phyloP scores from a whole-genome alignment of 768 basidiomycete genomes.

The Rhodotorula toruloides region DNA sequence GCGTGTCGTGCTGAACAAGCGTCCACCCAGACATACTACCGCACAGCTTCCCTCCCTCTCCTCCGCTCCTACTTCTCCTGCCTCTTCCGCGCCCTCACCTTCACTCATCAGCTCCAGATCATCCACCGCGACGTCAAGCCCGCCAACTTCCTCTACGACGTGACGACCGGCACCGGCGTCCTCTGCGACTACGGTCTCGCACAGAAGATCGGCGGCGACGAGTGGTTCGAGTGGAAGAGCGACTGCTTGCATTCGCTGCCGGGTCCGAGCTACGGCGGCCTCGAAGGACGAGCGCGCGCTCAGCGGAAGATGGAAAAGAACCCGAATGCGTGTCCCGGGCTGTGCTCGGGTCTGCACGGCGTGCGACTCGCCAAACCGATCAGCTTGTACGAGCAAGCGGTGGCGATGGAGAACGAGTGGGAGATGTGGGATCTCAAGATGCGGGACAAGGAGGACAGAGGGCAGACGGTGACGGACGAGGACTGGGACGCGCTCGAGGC shows the following conservation, averaged over 20 bases:
- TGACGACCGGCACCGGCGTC: constrained; percentile 71
- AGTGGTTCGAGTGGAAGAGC: constrained; percentile 43
- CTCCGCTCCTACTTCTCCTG: constrained; percentile 84
- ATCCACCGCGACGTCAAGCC: constrained; percentile 98
- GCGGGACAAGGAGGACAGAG: constrained; percentile 6
- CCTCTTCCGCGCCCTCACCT: constrained; percentile 80
- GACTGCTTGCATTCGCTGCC: constrained; percentile 73
- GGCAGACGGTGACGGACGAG: constrained; percentile 55
- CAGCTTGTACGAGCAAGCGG: constrained; percentile 28
- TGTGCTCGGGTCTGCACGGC: constrained; percentile 29
- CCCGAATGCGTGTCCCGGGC: constrained; percentile 1
- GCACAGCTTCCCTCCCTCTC: constrained; percentile 63
- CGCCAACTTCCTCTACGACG: constrained; percentile 92
- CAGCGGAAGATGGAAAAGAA: not conserved
- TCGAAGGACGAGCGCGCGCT: not conserved
- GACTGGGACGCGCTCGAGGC: constrained; percentile 61
- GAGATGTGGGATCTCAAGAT: not conserved
- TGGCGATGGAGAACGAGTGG: constrained; percentile 23
- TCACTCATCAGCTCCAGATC: constrained; percentile 76
- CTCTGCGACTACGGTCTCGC: constrained; percentile 94
- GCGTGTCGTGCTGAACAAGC: no score
- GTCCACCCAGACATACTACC: constrained; percentile 61
- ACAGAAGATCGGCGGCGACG: constrained; percentile 49
- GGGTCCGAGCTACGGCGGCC: constrained; percentile 38
- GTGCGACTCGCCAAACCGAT: constrained; percentile 16